phyloP scores from a whole-genome alignment of 495 filamentous ascomycete species.

The Penicillium robsamsonii region DNA sequence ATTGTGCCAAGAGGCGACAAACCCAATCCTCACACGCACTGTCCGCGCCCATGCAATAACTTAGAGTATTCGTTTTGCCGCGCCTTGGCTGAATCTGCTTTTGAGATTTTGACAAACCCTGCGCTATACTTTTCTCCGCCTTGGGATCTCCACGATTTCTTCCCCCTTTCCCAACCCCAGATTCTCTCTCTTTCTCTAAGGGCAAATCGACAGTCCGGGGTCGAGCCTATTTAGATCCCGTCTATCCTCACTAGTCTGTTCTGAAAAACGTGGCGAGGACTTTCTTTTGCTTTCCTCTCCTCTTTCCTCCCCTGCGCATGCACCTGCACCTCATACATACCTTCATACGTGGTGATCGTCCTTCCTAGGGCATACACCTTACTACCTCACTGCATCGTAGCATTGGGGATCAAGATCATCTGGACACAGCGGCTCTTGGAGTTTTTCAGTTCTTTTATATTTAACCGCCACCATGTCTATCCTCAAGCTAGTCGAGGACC shows the following conservation, averaged over 20 bases:
- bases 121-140: constrained; percentile 33
- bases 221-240: constrained; percentile 27
- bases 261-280: constrained; percentile 5
- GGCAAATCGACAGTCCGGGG: constrained; percentile 16
- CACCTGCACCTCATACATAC: not conserved
- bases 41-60: constrained; percentile 3
- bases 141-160: constrained; percentile 21
- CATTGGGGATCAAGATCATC: constrained; percentile 14
- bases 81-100: constrained; percentile 5
- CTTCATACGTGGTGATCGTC: not conserved
- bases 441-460: not conserved
- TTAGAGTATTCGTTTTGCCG: constrained; percentile 17
- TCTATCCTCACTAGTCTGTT: constrained; percentile 9
- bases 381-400: constrained; percentile 4
- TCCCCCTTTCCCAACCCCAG: constrained; percentile 19
- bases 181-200: constrained; percentile 18
- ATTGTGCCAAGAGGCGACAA: constrained; percentile 7
- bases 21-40: not conserved
- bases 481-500: constrained; percentile 63
- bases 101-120: not conserved
- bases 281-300: constrained; percentile 4
- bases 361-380: not conserved
- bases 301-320: not conserved
- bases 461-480: constrained; percentile 50
- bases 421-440: not conserved